Percentiles rank a stretch among this genome's conserved stretches.
phyloP scores from a whole-genome alignment of 2,329 filamentous ascomycete species.

The Beauveria varroae region DNA sequence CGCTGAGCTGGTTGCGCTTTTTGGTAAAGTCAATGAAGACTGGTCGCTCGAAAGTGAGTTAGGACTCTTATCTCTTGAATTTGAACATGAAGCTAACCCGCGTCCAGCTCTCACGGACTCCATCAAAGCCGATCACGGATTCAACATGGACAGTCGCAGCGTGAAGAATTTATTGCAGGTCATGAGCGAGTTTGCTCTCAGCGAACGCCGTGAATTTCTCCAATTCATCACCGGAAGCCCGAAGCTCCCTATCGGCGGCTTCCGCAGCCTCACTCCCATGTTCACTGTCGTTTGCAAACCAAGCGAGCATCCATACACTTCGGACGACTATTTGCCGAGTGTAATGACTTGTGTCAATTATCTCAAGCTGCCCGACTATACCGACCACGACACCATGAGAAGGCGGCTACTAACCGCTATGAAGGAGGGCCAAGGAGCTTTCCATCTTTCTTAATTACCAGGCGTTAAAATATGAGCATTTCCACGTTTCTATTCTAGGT shows the following conservation, averaged over 20 bases:
- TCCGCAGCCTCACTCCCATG: constrained; percentile 95
- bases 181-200: constrained; percentile 76
- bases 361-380: constrained; percentile 94
- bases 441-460: constrained; percentile 73
- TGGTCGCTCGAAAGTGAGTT: constrained; percentile 93
- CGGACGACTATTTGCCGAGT: constrained; percentile 96
- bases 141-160: constrained; percentile 96
- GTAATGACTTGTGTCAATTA: constrained; percentile 99
- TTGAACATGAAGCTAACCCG: constrained; percentile 12
- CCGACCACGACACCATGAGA: constrained; percentile 65
- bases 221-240: constrained; percentile 98
- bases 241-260: constrained; percentile 95
- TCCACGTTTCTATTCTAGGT: background rate
- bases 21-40: constrained; percentile 87
- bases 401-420: constrained; percentile 78
- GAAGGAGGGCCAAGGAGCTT: constrained; percentile 92
- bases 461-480: background rate
- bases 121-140: constrained; percentile 97
- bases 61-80: background rate
- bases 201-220: constrained; percentile 83
- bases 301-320: constrained; percentile 87
- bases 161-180: constrained; percentile 87
- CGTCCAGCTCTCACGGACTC: constrained; percentile 82
- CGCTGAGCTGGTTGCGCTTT: constrained; percentile 88
- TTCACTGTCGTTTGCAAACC: constrained; percentile 99